A percentile compares a stretch with the other conserved stretches of the same genome.
Evolutionary conservation across 768 basidiomycete genomes (phyloP).

Genomic region (Mycena leptocephala): DNA sequence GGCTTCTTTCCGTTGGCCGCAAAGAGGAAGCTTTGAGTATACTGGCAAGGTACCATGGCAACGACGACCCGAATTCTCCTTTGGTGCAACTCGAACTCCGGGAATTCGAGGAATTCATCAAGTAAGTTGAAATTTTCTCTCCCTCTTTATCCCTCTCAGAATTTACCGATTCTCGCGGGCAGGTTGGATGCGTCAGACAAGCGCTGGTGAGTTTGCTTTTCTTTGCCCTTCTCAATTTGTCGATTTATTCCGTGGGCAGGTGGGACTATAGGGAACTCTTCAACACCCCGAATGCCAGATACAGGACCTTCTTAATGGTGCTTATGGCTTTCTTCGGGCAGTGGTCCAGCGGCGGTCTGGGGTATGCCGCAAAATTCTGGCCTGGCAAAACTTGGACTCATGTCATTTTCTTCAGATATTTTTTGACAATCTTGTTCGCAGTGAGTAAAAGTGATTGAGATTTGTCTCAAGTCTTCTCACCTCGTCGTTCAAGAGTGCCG

Average conservation of each 20-base stretch:
- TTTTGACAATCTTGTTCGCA: slow-evolving; percentile 42
- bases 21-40: slow-evolving; percentile 49
- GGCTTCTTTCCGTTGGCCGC: slow-evolving; percentile 54
- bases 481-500: slow-evolving; percentile 33
- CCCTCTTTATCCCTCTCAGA: too few species aligned
- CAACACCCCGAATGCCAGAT: slow-evolving; percentile 50
- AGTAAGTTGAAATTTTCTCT: too few species aligned
- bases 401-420: slow-evolving; percentile 36
- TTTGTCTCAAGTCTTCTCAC: not conserved
- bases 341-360: slow-evolving; percentile 31
- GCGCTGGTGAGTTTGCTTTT: slow-evolving; percentile 49
- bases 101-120: slow-evolving; percentile 58
- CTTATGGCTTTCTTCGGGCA: slow-evolving; percentile 59
- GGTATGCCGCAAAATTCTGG: slow-evolving; percentile 38
- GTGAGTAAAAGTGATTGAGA: not conserved
- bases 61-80: slow-evolving; percentile 52
- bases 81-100: slow-evolving; percentile 54
- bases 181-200: slow-evolving; percentile 60
- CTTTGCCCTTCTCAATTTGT: not conserved
- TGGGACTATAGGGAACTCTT: slow-evolving; percentile 57
- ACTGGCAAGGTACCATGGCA: slow-evolving; percentile 51
- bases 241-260: slow-evolving; percentile 23
- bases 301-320: slow-evolving; percentile 52
- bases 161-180: too few species aligned
- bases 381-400: not conserved